These are phyloP conservation scores for Zygoascus tannicola DNA, from an alignment of 805 yeast species.

Conservation along the genomic window DNA sequence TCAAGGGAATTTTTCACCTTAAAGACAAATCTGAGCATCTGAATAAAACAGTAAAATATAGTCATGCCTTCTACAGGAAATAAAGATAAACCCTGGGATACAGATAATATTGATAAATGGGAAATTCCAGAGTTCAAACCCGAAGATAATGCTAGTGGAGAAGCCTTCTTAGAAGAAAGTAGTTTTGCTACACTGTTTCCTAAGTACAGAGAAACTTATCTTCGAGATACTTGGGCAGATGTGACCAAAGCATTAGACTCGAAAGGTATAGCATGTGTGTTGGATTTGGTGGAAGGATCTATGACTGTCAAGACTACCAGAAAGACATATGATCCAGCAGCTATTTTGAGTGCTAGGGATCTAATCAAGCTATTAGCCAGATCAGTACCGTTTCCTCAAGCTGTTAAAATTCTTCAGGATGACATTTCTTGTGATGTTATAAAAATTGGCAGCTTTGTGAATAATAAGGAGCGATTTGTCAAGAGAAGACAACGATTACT, in stretches of 20 bases:
- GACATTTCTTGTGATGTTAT: conserved; percentile 94
- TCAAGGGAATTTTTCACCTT: no score
- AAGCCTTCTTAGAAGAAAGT: conserved; percentile 90
- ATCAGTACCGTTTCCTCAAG: conserved; percentile 96
- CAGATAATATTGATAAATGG: conserved; percentile 93
- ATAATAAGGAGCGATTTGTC: conserved; percentile 86
- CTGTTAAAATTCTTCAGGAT: conserved; percentile 81
- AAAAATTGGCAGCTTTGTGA: conserved; percentile 81
- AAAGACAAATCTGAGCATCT: no score
- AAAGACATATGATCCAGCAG: conserved; percentile 91
- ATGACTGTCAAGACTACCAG: conserved; percentile 96
- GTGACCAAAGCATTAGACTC: conserved; percentile 71
- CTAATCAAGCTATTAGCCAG: conserved; percentile 87
- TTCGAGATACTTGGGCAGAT: conserved; percentile 88
- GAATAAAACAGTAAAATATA: no score
- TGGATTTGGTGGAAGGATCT: conserved; percentile 90
- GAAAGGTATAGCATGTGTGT: conserved; percentile 65
- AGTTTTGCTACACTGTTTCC: conserved; percentile 93
- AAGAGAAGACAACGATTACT: conserved; percentile 93
- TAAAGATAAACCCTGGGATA: conserved; percentile 97
- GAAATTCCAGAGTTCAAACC: conserved; percentile 75
- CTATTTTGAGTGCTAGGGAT: conserved; percentile 89
- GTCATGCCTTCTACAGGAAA: conserved; percentile 95
- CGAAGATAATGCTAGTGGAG: conserved; percentile 80
- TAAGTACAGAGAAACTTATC: conserved; percentile 85